A percentile compares a stretch with the other conserved stretches of the same genome.
These are phyloP conservation scores for Saccharomycopsis phalli DNA, from an alignment of 1,139 yeast species.

Conservation along the genomic window DNA sequence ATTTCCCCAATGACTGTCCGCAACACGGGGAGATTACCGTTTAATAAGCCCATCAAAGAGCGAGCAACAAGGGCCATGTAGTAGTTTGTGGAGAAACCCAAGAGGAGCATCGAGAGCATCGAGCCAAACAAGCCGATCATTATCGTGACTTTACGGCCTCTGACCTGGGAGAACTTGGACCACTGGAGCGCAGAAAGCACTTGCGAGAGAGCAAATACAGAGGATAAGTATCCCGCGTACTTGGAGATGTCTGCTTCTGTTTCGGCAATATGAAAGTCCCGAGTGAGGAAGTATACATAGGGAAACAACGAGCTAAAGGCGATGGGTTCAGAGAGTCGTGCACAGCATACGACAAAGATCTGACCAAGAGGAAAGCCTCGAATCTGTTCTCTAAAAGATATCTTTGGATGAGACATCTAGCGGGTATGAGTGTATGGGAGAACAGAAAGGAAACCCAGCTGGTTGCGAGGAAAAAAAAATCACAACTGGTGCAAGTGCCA, in stretches of 20 bases:
- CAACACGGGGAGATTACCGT: conserved; percentile 55
- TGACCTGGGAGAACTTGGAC: conserved; percentile 46
- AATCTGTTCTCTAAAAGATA: conserved; percentile 28
- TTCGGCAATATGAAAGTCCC: conserved; percentile 44
- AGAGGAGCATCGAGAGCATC: conserved; percentile 36
- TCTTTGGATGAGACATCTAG: conserved; percentile 6
- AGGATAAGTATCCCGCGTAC: conserved; percentile 51
- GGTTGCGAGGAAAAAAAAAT: no score
- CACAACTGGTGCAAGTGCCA: no score
- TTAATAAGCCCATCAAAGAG: conserved; percentile 44
- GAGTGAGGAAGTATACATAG: conserved; percentile 54
- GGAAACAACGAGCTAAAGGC: conserved; percentile 59
- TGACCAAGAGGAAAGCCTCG: conserved; percentile 45
- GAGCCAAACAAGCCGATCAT: conserved; percentile 45
- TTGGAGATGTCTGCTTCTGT: conserved; percentile 44
- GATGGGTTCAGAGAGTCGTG: conserved; percentile 52
- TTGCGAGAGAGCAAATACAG: conserved; percentile 46
- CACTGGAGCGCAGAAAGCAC: conserved; percentile 48
- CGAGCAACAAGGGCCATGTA: conserved; percentile 45
- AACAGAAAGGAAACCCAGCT: no score
- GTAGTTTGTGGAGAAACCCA: conserved; percentile 46
- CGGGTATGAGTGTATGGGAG: no score
- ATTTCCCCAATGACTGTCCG: conserved; percentile 55
- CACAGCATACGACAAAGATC: conserved; percentile 36
- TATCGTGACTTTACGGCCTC: conserved; percentile 53